phyloP scores from a whole-genome alignment of 352 stramenopile genomes.

The Globisporangium middletonii region DNA sequence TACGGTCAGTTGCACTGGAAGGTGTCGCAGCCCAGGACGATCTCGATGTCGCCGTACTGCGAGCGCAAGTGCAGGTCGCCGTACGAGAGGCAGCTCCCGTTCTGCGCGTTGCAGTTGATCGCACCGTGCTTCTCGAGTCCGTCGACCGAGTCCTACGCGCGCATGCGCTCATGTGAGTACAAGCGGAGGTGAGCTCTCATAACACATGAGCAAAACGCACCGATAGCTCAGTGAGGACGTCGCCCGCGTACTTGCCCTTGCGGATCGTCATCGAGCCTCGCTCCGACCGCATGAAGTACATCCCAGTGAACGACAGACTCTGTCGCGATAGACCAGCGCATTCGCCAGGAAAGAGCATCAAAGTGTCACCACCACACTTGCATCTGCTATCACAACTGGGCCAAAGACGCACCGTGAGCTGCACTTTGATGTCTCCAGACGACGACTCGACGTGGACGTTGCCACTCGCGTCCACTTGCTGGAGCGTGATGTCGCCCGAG shows the following conservation, averaged over 20 bases:
- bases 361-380: too few relatives aligned
- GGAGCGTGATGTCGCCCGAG: constrained; percentile 45
- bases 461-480: constrained; percentile 42
- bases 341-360: too few relatives aligned
- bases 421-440: constrained; percentile 53
- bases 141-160: constrained; percentile 6
- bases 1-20: constrained; percentile 40
- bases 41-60: constrained; percentile 54
- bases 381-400: background rate
- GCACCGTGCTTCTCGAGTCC: constrained; percentile 40
- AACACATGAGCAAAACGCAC: background rate
- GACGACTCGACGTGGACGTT: constrained; percentile 62
- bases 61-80: constrained; percentile 58
- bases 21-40: constrained; percentile 63
- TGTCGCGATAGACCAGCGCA: constrained; percentile 3
- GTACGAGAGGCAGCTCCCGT: constrained; percentile 53
- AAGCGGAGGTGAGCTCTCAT: too few relatives aligned
- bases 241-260: constrained; percentile 46
- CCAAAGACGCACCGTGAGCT: constrained; percentile 26
- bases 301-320: constrained; percentile 47
- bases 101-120: constrained; percentile 59
- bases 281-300: constrained; percentile 68
- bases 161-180: too few relatives aligned
- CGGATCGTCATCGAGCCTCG: constrained; percentile 53
- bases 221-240: constrained; percentile 31